phyloP scores from a whole-genome alignment of 495 filamentous ascomycete genomes.

The Aspergillus wentii region DNA sequence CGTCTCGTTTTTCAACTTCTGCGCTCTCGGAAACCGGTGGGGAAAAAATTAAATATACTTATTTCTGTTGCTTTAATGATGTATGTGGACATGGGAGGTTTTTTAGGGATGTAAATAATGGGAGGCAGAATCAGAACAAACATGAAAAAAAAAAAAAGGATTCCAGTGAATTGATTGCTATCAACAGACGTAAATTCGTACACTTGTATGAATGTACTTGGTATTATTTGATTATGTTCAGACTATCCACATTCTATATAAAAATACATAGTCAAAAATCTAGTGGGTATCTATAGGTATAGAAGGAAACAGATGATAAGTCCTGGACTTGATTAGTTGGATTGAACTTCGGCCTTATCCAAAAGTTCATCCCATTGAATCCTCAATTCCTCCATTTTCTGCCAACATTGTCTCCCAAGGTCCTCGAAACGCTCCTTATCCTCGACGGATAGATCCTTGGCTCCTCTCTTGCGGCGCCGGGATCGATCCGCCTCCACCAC shows the following conservation, averaged over 20 bases:
- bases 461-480: conserved; percentile 51
- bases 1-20: conserved; percentile 3
- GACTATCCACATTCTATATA: too few species aligned
- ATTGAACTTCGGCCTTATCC: conserved; percentile 28
- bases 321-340: not conserved
- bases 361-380: conserved; percentile 67
- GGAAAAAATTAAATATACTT: conserved; percentile 11
- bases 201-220: too few species aligned
- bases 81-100: conserved; percentile 21
- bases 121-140: too few species aligned
- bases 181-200: too few species aligned
- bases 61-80: conserved; percentile 21
- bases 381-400: conserved; percentile 78
- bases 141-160: too few species aligned
- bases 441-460: conserved; percentile 57
- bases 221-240: too few species aligned
- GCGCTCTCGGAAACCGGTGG: conserved; percentile 7
- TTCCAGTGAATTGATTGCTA: too few species aligned
- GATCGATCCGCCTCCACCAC: conserved; percentile 40
- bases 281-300: not conserved
- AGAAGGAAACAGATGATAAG: not conserved
- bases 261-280: too few species aligned
- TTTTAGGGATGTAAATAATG: conserved; percentile 38
- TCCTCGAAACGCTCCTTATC: conserved; percentile 67
- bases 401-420: conserved; percentile 70